A percentile compares a stretch with the other conserved stretches of the same genome.
Evolutionary conservation across 2,329 filamentous ascomycete species (phyloP).

Genomic region (Leptographium lundbergii): DNA sequence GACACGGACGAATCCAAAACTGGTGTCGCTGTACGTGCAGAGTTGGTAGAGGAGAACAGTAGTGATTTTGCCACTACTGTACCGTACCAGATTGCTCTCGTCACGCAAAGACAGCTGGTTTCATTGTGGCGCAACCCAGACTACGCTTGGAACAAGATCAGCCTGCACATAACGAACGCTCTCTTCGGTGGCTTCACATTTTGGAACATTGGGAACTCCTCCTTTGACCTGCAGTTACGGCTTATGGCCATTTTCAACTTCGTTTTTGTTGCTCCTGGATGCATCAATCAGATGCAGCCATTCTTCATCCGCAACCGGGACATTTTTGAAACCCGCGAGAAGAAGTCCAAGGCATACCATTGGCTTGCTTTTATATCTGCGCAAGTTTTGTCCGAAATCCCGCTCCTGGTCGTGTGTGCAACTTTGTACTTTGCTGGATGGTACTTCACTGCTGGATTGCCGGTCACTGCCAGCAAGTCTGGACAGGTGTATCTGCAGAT

Average conservation of each 20-base stretch:
- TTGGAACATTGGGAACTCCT: conserved; percentile 54
- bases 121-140: conserved; percentile 73
- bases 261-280: neutral
- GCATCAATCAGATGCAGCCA: conserved; percentile 25
- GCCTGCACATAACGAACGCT: conserved; percentile 49
- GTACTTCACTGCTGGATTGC: conserved; percentile 72
- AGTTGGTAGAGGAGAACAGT: neutral
- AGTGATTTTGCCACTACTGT: conserved; percentile 70
- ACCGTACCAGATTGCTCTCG: conserved; percentile 50
- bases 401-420: conserved; percentile 65
- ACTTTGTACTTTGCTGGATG: conserved; percentile 52
- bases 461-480: neutral
- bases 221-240: conserved; percentile 62
- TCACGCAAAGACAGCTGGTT: conserved; percentile 62
- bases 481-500: neutral
- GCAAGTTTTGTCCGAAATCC: conserved; percentile 71
- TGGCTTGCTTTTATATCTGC: conserved; percentile 77
- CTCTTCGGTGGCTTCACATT: conserved; percentile 51
- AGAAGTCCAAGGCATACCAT: conserved; percentile 69
- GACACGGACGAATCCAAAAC: neutral
- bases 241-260: conserved; percentile 54
- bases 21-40: neutral
- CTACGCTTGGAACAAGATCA: conserved; percentile 75
- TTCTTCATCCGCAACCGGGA: conserved; percentile 73
- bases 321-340: conserved; percentile 72